phyloP scores from a whole-genome alignment of 495 filamentous ascomycete genomes.

The Hyaloscypha variabilis region DNA sequence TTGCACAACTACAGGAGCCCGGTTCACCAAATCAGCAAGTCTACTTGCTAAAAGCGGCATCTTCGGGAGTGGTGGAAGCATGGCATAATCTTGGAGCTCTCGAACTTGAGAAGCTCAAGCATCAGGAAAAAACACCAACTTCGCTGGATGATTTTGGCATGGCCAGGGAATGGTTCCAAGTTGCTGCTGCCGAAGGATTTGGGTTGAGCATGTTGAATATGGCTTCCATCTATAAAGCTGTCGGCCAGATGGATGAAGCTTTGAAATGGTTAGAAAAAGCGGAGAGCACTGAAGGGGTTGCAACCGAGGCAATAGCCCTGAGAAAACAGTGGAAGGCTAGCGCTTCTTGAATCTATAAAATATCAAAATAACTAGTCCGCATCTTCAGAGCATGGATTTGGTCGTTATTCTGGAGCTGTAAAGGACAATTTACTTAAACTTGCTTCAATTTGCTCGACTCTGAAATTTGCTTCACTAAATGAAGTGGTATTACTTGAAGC shows the following conservation, averaged over 20 bases:
- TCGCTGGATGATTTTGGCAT: conserved; percentile 21
- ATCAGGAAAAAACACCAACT: neutral
- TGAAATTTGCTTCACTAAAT: no score
- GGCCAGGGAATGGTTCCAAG: conserved; percentile 30
- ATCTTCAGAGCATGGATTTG: no score
- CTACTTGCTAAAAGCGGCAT: conserved; percentile 30
- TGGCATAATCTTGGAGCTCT: conserved; percentile 26
- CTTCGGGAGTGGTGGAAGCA: conserved; percentile 24
- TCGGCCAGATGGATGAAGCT: conserved; percentile 15
- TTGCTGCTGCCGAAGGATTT: conserved; percentile 25
- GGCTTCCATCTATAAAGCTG: conserved; percentile 20
- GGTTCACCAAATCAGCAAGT: conserved; percentile 11
- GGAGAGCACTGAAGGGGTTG: conserved; percentile 4
- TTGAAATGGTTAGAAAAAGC: conserved; percentile 31
- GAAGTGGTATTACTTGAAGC: no score
- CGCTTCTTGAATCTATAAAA: neutral
- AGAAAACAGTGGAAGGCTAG: neutral
- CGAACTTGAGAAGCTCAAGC: conserved; percentile 16
- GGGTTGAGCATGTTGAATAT: conserved; percentile 29
- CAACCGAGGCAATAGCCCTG: neutral
- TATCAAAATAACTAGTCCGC: no score
- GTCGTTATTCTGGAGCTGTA: no score
- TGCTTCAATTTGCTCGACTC: no score
- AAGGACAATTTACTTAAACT: no score
- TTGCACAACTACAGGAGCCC: conserved; percentile 22